Evolutionary conservation across 805 yeast genomes (phyloP).

Genomic region (Hanseniaspora lachancei): DNA sequence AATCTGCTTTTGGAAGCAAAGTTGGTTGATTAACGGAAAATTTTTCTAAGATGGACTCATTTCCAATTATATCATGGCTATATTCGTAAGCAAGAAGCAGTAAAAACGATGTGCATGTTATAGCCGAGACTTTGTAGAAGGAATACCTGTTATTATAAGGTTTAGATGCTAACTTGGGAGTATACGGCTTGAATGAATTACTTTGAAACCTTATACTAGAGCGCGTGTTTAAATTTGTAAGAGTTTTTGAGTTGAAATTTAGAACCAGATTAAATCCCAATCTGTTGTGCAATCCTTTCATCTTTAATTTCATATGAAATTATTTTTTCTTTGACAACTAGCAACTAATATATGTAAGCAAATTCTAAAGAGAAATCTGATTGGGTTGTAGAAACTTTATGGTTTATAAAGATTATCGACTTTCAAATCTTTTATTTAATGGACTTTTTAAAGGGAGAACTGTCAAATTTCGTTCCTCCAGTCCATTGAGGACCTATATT

Average conservation of each 20-base stretch:
- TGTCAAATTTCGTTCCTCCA: too few species aligned
- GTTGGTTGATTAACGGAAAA: conserved; percentile 2
- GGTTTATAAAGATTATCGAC: too few species aligned
- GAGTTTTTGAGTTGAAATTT: conserved; percentile 14
- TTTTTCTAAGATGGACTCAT: neutral
- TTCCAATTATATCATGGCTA: neutral
- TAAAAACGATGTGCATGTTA: neutral
- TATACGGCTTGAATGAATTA: neutral
- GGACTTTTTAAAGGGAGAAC: too few species aligned
- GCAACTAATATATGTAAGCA: too few species aligned
- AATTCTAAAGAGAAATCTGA: too few species aligned
- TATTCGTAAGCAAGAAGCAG: neutral
- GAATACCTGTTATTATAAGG: conserved; percentile 3
- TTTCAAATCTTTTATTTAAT: too few species aligned
- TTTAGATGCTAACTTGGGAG: neutral
- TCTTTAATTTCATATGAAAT: neutral
- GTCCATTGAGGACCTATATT: too few species aligned
- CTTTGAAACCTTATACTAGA: neutral
- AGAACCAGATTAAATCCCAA: conserved; percentile 17
- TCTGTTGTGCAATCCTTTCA: conserved; percentile 7
- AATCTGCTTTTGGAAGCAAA: neutral
- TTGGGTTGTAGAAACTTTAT: too few species aligned
- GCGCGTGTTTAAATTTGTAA: neutral
- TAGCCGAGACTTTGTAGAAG: neutral
- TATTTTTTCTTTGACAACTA: too few species aligned